Conservation (phyloP, 768 basidiomycete species). For the Mycena leptocephala region DNA sequence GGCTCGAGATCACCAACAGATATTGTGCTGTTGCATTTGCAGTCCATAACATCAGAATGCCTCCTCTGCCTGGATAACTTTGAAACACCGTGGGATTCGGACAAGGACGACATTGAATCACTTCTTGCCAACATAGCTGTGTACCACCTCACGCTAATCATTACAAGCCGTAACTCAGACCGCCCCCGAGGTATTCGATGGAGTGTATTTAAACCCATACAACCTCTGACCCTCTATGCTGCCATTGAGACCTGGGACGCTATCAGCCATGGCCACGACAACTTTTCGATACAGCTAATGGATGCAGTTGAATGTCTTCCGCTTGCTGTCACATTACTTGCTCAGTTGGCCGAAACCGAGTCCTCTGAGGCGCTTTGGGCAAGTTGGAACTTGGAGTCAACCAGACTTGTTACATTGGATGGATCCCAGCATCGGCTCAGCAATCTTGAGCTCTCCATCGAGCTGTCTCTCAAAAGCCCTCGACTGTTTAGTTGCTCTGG, state of each 20-base stretch:
- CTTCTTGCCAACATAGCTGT: conserved; percentile 42
- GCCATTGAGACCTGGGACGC: conserved; percentile 44
- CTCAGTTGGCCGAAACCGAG: conserved; percentile 49
- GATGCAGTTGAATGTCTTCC: conserved; percentile 51
- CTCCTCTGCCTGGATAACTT: conserved; percentile 53
- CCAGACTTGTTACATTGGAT: conserved; percentile 42
- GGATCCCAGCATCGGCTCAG: conserved; percentile 41
- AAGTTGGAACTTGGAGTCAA: conserved; percentile 48
- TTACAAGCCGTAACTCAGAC: conserved; percentile 52
- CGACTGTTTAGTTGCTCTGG: conserved; percentile 44
- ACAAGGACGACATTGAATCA: conserved; percentile 42
- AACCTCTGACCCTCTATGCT: conserved; percentile 44
- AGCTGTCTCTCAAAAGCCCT: conserved; percentile 49
- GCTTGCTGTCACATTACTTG: conserved; percentile 53
- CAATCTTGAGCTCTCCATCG: conserved; percentile 51
- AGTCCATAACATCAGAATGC: conserved; percentile 15
- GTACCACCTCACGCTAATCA: conserved; percentile 38
- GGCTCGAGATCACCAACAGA: conserved; percentile 32
- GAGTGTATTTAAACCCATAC: conserved; percentile 44
- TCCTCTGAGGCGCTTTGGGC: conserved; percentile 47
- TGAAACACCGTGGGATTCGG: conserved; percentile 51
- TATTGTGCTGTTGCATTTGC: conserved; percentile 33
- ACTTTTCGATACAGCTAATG: conserved; percentile 43
- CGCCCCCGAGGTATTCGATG: conserved; percentile 45
- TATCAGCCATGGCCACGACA: conserved; percentile 43